Evolutionary conservation across 169 alveolate genomes (phyloP), one percentile per base, ranked within the genome.

Genomic region (Cryptosporidium andersoni): DNA sequence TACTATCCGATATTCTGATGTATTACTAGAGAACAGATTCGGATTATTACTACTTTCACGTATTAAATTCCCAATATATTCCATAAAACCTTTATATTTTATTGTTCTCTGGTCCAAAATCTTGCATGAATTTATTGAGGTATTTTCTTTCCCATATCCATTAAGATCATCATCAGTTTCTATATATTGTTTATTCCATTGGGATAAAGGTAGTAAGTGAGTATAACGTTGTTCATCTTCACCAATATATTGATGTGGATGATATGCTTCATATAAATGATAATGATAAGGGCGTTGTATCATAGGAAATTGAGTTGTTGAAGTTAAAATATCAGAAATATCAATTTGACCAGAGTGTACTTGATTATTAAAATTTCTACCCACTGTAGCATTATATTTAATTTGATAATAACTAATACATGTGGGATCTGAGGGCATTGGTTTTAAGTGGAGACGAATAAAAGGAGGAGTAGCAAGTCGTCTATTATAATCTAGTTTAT

Each of bases 1-100:
- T 66, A 97, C 97, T 6, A 98, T 96, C 91, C 95, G 96, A 88
- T 81, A 95, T 49, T 91, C 91, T 1, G 97, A 91, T 40, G 82
- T 89, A 47, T 85, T 92, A 48, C 89, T 90, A 52, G 89, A 88
- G 64, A 93, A 95, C 47, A 88, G 82, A 40, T 91, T 66, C 11
- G 91, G 66, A 47, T 89, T 91, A 4, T 39, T 34, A 42, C 48
- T 42, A 37, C 55, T 43, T 3, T 74, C 67, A 34, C 34, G 40
- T 25, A 74, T 62, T 8, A 56, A 11, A 14, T 42, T 58, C 9
- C 74, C 55, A 12, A 74, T 58, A n/a, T 74, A 37, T 2, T 53
- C 34, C 8, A 74, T 16, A 25, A 25, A 25, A 25, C 25, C 25
- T 25, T 25, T 25, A 25, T 25, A 25, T 25, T 25, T 25, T 25